Evolutionary conservation across 2,329 filamentous ascomycete species (phyloP).

Genomic region (Scolecobasidium constrictum): DNA sequence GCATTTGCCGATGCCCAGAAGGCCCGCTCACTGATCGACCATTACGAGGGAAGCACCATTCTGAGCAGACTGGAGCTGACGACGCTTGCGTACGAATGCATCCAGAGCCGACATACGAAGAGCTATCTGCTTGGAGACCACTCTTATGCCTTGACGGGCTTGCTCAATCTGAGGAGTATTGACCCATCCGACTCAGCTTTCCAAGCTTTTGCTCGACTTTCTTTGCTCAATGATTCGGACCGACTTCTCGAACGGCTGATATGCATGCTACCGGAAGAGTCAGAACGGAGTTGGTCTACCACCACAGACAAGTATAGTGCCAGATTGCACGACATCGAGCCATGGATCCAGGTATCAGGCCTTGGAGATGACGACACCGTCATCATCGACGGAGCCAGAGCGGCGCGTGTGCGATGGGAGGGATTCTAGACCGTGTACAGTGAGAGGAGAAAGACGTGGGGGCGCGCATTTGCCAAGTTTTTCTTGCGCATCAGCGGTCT

Average conservation of each 20-base stretch:
- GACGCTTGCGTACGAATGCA: conserved; percentile 28
- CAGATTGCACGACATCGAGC: conserved; percentile 36
- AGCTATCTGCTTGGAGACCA: conserved; percentile 29
- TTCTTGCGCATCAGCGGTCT: conserved; percentile 8
- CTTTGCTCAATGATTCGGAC: conserved; percentile 35
- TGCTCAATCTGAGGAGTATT: conserved; percentile 31
- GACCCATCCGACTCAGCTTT: conserved; percentile 31
- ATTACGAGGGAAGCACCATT: conserved; percentile 32
- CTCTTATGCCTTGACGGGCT: conserved; percentile 37
- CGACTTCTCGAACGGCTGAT: conserved; percentile 35
- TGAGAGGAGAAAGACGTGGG: conserved; percentile 18
- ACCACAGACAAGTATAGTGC: conserved; percentile 30
- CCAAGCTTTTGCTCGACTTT: conserved; percentile 37
- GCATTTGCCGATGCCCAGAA: conserved; percentile 30
- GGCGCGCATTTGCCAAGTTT: conserved; percentile 16
- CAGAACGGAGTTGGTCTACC: conserved; percentile 27
- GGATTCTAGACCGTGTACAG: conserved; percentile 24
- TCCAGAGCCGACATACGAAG: conserved; percentile 26
- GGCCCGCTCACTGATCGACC: conserved; percentile 33
- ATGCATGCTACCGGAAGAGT: conserved; percentile 27
- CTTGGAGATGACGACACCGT: conserved; percentile 32
- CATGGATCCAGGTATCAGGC: conserved; percentile 29
- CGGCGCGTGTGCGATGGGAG: conserved; percentile 34
- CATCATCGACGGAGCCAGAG: conserved; percentile 30
- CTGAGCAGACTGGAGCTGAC: conserved; percentile 32